A percentile compares a stretch with the other conserved stretches of the same genome.
Evolutionary conservation across 164 flowering plant genomes (phyloP).

Genomic region (Annona squamosa): DNA sequence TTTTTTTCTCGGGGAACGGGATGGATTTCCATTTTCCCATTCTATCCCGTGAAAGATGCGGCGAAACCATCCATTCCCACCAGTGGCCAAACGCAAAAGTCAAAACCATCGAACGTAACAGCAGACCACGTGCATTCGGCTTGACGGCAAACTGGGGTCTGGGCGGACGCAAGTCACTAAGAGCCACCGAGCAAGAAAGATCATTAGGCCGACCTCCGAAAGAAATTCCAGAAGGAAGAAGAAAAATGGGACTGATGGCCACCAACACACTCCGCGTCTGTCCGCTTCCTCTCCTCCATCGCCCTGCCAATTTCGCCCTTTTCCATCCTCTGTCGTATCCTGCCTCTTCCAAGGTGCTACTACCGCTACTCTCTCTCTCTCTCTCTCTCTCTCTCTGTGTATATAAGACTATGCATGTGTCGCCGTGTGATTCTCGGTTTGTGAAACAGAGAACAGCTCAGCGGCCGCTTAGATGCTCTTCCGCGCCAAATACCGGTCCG

Average conservation of each 20-base stretch:
- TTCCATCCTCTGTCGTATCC: slow-evolving; percentile 4
- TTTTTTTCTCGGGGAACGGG: too few relatives aligned
- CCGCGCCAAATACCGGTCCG: slow-evolving; percentile 12
- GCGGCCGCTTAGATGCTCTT: slow-evolving; percentile 31
- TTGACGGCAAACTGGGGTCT: too few relatives aligned
- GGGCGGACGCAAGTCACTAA: too few relatives aligned
- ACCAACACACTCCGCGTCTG: slow-evolving; percentile 26
- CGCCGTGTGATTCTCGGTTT: not conserved
- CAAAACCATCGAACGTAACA: too few relatives aligned
- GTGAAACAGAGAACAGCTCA: slow-evolving; percentile 22
- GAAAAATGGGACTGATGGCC: slow-evolving; percentile 18
- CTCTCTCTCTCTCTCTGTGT: slow-evolving; percentile 4
- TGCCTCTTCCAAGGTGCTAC: slow-evolving; percentile 21
- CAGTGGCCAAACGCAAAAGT: too few relatives aligned
- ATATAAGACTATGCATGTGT: not conserved
- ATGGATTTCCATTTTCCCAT: too few relatives aligned
- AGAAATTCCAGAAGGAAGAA: not conserved
- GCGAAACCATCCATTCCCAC: too few relatives aligned
- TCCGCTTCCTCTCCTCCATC: slow-evolving; percentile 13
- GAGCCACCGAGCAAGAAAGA: not conserved
- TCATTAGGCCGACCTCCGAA: too few relatives aligned
- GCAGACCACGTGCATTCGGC: too few relatives aligned
- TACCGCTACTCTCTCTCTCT: slow-evolving; percentile 7
- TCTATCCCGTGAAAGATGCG: too few relatives aligned
- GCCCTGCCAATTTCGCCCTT: slow-evolving; percentile 3